Conservation (phyloP, 306 rosid species). For the Vigna angularis region DNA sequence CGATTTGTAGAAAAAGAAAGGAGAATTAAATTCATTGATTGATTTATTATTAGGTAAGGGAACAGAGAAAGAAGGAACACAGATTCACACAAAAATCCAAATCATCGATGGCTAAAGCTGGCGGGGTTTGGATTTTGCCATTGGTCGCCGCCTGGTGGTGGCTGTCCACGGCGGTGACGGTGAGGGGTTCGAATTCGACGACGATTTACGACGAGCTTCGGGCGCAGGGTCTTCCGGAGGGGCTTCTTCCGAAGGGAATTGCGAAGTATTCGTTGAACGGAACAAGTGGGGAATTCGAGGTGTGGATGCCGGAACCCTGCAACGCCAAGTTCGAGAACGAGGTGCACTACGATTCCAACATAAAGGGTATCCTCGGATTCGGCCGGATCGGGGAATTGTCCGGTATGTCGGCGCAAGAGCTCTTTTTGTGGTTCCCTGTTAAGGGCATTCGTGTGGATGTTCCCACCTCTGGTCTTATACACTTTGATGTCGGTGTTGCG, state of each 20-base stretch:
- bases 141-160: background rate
- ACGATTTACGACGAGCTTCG: constrained; percentile 76
- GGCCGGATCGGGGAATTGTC: constrained; percentile 71
- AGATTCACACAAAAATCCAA: background rate
- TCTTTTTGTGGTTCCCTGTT: constrained; percentile 88
- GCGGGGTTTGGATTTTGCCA: constrained; percentile 4
- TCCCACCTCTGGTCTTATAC: constrained; percentile 73
- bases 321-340: constrained; percentile 92
- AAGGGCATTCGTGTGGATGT: constrained; percentile 84
- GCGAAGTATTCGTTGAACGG: constrained; percentile 56
- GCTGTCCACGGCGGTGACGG: background rate
- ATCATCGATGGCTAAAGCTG: constrained; percentile 4
- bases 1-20: background rate
- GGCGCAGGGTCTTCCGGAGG: constrained; percentile 79
- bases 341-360: constrained; percentile 78
- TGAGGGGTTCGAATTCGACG: constrained; percentile 38
- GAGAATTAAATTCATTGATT: background rate
- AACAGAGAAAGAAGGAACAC: background rate
- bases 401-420: constrained; percentile 86
- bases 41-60: background rate
- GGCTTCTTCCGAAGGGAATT: constrained; percentile 78
- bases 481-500: constrained; percentile 92
- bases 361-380: constrained; percentile 61
- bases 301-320: constrained; percentile 68
- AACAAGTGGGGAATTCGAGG: constrained; percentile 57